Base-by-base conservation (phyloP, 352 stramenopile species). In the Hyphochytrium catenoides region DNA sequence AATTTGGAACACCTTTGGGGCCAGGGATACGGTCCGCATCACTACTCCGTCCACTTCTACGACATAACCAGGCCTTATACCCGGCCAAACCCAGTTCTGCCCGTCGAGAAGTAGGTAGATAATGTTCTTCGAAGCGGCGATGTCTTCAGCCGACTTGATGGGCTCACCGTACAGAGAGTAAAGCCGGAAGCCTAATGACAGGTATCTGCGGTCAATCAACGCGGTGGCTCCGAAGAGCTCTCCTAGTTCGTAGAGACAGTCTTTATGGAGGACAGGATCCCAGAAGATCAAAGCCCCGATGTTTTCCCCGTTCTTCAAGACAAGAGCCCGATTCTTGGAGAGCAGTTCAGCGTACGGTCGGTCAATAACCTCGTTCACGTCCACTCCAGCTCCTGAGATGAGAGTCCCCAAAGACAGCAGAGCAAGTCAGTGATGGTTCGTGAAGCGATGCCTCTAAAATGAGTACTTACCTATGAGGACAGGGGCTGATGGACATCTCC, bases 41-140 rank as follows among this genome's bases (percentile, higher is more conserved):
- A 7, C 34, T 8, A 41, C 18, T 19, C 34, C 34, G 9, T 41
- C 39, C 12, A 46, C 39, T 5, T 11, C 17, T n/a, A 31, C 31
- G 11, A 12, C 20, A 23, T 46, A 41, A 12, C 39, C 39, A 29
- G 41, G 31, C 15, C 23, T 12, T 19, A 46, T 26, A 29, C 39
- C 39, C 3, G 39, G 34, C 39, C 39, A 46, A 8, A 46, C 39
- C 39, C 39, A 46, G 11, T 41, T 14, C 19, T 46, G 39, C 25
- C 39, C 39, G 34, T 46, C 39, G 24, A 33, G 22, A 14, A 46
- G 16, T 14, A 46, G 39, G 19, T 46, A 46, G 12, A 25, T 34
- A 14, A 46, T 20, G 21, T 34, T 31, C 4, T 42, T 34, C n/a
- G n/a, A n/a, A 16, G 15, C n/a, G 34, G 39, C 39, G 17, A 46